These are phyloP conservation scores for Cladophialophora carrionii DNA, from an alignment of 2,329 filamentous ascomycete genomes.

Conservation along the genomic window DNA sequence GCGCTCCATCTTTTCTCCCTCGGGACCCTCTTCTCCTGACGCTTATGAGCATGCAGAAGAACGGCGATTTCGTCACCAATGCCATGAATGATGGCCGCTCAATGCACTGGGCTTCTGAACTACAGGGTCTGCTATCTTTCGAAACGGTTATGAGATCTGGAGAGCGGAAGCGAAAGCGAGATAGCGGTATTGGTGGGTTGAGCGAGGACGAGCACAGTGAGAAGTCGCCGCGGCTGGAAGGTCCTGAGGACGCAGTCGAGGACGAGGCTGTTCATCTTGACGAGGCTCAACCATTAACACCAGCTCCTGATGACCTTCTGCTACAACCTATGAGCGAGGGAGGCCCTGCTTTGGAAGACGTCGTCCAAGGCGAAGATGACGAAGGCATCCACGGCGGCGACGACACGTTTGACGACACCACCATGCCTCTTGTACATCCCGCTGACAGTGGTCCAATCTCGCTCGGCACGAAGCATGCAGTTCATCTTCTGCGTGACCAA, in stretches of 20 bases:
- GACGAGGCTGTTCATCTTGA: conserved; percentile 53
- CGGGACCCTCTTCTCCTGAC: conserved; percentile 84
- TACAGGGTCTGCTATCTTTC: conserved; percentile 87
- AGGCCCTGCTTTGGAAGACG: conserved; percentile 51
- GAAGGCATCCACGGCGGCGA: conserved; percentile 50
- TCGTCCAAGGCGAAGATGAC: conserved; percentile 53
- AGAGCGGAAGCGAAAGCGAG: conserved; percentile 91
- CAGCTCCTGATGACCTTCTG: conserved; percentile 52
- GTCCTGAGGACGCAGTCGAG: conserved; percentile 66
- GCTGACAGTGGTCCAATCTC: conserved; percentile 85
- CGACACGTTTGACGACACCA: conserved; percentile 78
- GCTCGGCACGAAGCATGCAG: conserved; percentile 89
- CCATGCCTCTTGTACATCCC: conserved; percentile 74
- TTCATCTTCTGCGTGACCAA: conserved; percentile 86
- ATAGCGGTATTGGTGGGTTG: conserved; percentile 81
- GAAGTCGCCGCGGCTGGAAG: conserved; percentile 65
- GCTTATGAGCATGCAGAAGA: conserved; percentile 88
- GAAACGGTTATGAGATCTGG: conserved; percentile 75
- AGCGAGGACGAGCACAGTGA: conserved; percentile 61
- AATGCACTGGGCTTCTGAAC: conserved; percentile 84
- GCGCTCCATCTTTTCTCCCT: conserved; percentile 78
- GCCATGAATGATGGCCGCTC: conserved; percentile 81
- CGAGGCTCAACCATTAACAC: conserved; percentile 66
- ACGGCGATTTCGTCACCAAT: conserved; percentile 83
- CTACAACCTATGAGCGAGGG: conserved; percentile 47